phyloP scores from a whole-genome alignment of 495 filamentous ascomycete species.

The Neurospora pannonica region DNA sequence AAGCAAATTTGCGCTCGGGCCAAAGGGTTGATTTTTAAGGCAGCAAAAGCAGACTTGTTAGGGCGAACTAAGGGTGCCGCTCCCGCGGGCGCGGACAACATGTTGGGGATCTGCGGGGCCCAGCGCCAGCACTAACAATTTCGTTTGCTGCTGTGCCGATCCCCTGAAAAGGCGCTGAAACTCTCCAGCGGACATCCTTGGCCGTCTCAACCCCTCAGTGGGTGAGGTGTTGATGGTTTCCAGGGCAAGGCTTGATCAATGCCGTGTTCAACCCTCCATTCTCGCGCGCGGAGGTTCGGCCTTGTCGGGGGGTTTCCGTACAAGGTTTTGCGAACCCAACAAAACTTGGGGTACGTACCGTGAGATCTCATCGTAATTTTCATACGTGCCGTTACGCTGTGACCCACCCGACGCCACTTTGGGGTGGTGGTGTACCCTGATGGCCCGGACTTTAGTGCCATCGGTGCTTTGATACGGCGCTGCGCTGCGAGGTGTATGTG shows the following conservation, averaged over 20 bases:
- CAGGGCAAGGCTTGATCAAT: neutral
- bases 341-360: neutral
- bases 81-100: constrained; percentile 20
- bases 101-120: constrained; percentile 36
- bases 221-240: neutral
- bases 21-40: neutral
- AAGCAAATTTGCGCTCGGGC: constrained; percentile 1
- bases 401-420: neutral
- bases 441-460: neutral
- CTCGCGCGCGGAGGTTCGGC: neutral
- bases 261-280: neutral
- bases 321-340: neutral
- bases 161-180: neutral
- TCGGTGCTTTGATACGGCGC: neutral
- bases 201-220: constrained; percentile 4
- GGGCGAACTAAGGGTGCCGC: neutral
- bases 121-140: constrained; percentile 16
- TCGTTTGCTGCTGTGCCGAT: constrained; percentile 1
- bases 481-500: neutral
- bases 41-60: neutral
- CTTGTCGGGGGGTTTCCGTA: neutral
- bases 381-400: neutral
- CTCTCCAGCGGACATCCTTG: constrained; percentile 8
- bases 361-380: neutral
- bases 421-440: neutral